phyloP scores from a whole-genome alignment of 2,329 filamentous ascomycete species.

The Parastagonospora nodorum region DNA sequence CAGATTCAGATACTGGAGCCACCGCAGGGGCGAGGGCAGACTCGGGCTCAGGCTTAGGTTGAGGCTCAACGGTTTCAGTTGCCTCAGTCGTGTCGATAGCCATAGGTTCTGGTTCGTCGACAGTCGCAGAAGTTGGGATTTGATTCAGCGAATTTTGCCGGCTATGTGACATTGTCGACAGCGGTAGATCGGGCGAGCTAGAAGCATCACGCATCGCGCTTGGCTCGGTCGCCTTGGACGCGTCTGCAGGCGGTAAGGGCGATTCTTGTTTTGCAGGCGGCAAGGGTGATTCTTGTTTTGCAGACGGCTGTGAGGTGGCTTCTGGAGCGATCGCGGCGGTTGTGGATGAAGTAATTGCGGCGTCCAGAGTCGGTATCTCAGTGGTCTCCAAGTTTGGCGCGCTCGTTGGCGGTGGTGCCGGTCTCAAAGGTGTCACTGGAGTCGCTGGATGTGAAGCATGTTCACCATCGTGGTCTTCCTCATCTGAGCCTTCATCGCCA shows the following conservation, averaged over 20 bases:
- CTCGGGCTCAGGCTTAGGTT: slow-evolving; percentile 2
- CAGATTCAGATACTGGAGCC: not conserved
- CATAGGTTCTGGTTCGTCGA: slow-evolving; percentile 4
- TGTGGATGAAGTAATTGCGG: slow-evolving; percentile 1
- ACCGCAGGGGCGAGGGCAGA: not conserved
- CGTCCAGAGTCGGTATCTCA: slow-evolving; percentile 7
- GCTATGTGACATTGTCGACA: slow-evolving; percentile 45
- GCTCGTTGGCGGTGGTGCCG: slow-evolving; percentile 15
- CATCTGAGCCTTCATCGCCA: slow-evolving; percentile 50
- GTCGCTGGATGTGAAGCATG: slow-evolving; percentile 53
- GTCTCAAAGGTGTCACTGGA: slow-evolving; percentile 41
- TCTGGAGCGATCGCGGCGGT: not conserved
- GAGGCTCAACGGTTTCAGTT: not conserved
- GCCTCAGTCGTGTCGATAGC: not conserved
- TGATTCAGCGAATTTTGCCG: slow-evolving; percentile 43
- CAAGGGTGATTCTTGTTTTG: slow-evolving; percentile 9
- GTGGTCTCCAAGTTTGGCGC: slow-evolving; percentile 17
- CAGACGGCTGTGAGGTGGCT: slow-evolving; percentile 1
- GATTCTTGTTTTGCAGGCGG: slow-evolving; percentile 8
- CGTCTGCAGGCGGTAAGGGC: slow-evolving; percentile 3
- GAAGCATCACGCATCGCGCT: slow-evolving; percentile 37
- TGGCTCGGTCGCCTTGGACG: slow-evolving; percentile 7
- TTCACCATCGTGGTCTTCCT: slow-evolving; percentile 55
- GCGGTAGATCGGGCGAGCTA: slow-evolving; percentile 51
- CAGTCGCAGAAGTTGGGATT: slow-evolving; percentile 23